These are phyloP conservation scores for Paecilomyces fulvus DNA, from an alignment of 2,329 filamentous ascomycete genomes.

Conservation along the genomic window DNA sequence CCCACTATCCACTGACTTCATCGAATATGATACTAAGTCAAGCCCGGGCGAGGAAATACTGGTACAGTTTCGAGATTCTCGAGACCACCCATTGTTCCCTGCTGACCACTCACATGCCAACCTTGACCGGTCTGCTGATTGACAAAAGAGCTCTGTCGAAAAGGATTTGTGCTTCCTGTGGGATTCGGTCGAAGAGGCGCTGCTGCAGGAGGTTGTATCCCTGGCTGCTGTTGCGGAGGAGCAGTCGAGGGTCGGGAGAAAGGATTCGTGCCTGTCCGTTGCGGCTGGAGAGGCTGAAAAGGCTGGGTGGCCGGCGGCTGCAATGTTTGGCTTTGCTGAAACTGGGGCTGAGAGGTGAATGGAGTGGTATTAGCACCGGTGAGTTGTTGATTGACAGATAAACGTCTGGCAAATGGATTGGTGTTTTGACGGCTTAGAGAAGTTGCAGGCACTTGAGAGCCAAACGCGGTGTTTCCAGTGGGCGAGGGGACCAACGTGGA, in stretches of 20 bases:
- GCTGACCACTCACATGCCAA: conserved; percentile 68
- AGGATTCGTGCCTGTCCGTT: conserved; percentile 63
- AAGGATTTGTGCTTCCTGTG: conserved; percentile 88
- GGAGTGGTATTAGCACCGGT: conserved; percentile 12
- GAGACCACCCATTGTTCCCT: conserved; percentile 66
- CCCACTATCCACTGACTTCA: neutral
- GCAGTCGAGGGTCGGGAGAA: conserved; percentile 51
- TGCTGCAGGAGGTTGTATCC: conserved; percentile 26
- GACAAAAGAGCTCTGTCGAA: conserved; percentile 82
- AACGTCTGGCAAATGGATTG: conserved; percentile 73
- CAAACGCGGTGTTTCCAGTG: conserved; percentile 39
- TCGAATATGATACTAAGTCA: conserved; percentile 14
- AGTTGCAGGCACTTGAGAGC: conserved; percentile 37
- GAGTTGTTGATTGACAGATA: conserved; percentile 25
- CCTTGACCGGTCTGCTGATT: conserved; percentile 81
- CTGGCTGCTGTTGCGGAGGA: conserved; percentile 23
- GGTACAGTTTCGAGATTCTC: conserved; percentile 71
- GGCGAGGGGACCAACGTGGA: conserved; percentile 60
- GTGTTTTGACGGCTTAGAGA: conserved; percentile 58
- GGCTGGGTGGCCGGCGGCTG: conserved; percentile 32
- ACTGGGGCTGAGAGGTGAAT: conserved; percentile 14
- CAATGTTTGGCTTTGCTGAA: conserved; percentile 22
- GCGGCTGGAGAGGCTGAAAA: conserved; percentile 45
- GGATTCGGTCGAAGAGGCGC: conserved; percentile 60
- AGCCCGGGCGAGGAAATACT: conserved; percentile 74